These are phyloP conservation scores for Penicillium oxalicum DNA, from an alignment of 2,329 filamentous ascomycete genomes.

Conservation along the genomic window DNA sequence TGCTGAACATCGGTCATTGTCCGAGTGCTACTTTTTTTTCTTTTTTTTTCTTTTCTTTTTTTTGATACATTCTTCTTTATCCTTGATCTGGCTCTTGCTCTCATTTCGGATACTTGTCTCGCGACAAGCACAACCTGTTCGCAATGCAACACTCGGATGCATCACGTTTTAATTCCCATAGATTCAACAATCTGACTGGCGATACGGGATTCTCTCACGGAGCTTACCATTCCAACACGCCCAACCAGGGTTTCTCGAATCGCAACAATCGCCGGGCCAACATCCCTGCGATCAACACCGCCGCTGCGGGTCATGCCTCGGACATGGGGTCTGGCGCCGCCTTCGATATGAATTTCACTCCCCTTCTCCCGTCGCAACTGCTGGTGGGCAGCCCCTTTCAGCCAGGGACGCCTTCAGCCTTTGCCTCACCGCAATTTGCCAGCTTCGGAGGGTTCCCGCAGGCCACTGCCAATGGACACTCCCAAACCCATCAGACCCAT, in stretches of 20 bases:
- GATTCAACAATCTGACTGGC: slow-evolving; percentile 55
- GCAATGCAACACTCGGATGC: slow-evolving; percentile 83
- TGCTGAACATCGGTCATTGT: slow-evolving; percentile 38
- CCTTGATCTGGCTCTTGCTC: neutral
- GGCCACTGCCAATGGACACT: slow-evolving; percentile 47
- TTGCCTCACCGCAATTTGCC: slow-evolving; percentile 87
- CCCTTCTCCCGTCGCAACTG: slow-evolving; percentile 86
- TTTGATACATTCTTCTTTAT: neutral
- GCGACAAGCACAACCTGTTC: slow-evolving; percentile 39
- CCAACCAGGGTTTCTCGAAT: slow-evolving; percentile 68
- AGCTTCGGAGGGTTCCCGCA: slow-evolving; percentile 72
- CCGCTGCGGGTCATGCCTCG: slow-evolving; percentile 52
- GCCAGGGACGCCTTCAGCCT: slow-evolving; percentile 83
- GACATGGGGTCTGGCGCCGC: slow-evolving; percentile 82
- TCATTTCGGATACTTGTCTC: neutral
- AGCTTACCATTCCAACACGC: slow-evolving; percentile 78
- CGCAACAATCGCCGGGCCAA: slow-evolving; percentile 76
- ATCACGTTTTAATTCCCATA: slow-evolving; percentile 61
- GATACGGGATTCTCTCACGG: slow-evolving; percentile 88
- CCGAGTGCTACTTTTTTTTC: slow-evolving; percentile 12
- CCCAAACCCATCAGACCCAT: slow-evolving; percentile 54
- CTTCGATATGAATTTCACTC: slow-evolving; percentile 98
- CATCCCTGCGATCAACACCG: slow-evolving; percentile 89
- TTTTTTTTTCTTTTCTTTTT: neutral
- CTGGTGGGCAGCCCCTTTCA: slow-evolving; percentile 95